Evolutionary conservation across 139 green algal genomes (phyloP).

Genomic region (Micractinium sp.): DNA sequence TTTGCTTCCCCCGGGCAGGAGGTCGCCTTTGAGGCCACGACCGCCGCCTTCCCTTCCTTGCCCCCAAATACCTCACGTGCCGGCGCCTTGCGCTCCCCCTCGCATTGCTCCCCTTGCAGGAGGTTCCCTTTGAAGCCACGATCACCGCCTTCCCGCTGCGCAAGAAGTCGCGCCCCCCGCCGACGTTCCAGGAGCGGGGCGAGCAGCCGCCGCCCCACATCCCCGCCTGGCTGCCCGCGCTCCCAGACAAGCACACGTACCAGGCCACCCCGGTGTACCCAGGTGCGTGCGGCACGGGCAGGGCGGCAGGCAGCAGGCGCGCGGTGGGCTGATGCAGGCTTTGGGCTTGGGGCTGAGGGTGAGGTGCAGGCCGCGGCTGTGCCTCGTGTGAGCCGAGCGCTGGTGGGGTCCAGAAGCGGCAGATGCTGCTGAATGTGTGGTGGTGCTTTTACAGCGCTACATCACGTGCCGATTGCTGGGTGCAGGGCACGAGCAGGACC

Average conservation of each 20-base stretch:
- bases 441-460: too few species aligned
- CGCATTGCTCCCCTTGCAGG: conserved; percentile 24
- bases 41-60: too few species aligned
- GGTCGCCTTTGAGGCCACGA: too few species aligned
- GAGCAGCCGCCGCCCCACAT: conserved; percentile 71
- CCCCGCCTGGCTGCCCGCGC: conserved; percentile 81
- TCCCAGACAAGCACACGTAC: conserved; percentile 90
- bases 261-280: conserved; percentile 47
- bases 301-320: too few species aligned
- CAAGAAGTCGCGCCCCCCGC: conserved; percentile 41
- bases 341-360: too few species aligned
- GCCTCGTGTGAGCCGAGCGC: conserved; percentile 19
- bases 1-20: neutral
- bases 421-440: conserved; percentile 12
- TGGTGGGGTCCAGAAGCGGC: conserved; percentile 24
- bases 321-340: too few species aligned
- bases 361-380: neutral
- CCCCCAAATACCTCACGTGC: neutral
- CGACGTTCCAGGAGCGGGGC: conserved; percentile 63
- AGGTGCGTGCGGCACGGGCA: neutral
- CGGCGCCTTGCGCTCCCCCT: too few species aligned
- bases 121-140: conserved; percentile 73
- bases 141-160: conserved; percentile 70
- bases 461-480: neutral
- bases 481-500: conserved; percentile 39